These are phyloP conservation scores for Pyronema domesticum DNA, from an alignment of 495 filamentous ascomycete species.

Conservation along the genomic window DNA sequence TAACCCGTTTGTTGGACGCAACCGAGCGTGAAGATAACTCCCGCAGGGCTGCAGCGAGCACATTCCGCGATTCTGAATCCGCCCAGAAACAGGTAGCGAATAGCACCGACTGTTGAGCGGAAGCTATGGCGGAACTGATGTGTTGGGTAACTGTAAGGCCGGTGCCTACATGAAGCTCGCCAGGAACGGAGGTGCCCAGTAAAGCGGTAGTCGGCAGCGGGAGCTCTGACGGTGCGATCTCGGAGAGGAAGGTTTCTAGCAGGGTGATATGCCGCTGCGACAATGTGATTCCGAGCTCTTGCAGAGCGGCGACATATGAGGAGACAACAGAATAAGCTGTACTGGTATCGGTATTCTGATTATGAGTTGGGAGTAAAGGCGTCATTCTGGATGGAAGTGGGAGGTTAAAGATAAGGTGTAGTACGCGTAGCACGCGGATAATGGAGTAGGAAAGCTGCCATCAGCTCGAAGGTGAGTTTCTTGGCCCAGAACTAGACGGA, in stretches of 20 bases:
- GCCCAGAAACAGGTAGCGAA: constrained; percentile 69
- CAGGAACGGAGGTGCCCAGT: constrained; percentile 30
- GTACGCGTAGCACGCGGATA: too few relatives aligned
- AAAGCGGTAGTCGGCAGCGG: constrained; percentile 18
- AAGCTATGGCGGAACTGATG: constrained; percentile 37
- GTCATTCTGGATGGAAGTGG: too few relatives aligned
- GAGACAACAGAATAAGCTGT: too few relatives aligned
- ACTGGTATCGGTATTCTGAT: too few relatives aligned
- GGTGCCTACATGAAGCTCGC: constrained; percentile 38
- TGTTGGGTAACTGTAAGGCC: constrained; percentile 35
- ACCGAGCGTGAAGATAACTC: constrained; percentile 30
- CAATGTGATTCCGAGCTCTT: neutral
- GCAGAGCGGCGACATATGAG: too few relatives aligned
- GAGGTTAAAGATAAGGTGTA: too few relatives aligned
- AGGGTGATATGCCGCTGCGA: neutral
- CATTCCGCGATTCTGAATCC: constrained; percentile 34
- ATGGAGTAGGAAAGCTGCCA: too few relatives aligned
- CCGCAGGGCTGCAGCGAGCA: constrained; percentile 32
- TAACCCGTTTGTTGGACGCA: constrained; percentile 22
- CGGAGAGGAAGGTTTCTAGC: neutral
- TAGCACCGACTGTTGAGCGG: constrained; percentile 43
- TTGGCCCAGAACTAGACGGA: too few relatives aligned
- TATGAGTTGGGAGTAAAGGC: too few relatives aligned
- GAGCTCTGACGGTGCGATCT: constrained; percentile 10
- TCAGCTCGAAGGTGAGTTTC: too few relatives aligned